phyloP scores from a whole-genome alignment of 148 eudicot genomes.

The Pouteria glomerata region DNA sequence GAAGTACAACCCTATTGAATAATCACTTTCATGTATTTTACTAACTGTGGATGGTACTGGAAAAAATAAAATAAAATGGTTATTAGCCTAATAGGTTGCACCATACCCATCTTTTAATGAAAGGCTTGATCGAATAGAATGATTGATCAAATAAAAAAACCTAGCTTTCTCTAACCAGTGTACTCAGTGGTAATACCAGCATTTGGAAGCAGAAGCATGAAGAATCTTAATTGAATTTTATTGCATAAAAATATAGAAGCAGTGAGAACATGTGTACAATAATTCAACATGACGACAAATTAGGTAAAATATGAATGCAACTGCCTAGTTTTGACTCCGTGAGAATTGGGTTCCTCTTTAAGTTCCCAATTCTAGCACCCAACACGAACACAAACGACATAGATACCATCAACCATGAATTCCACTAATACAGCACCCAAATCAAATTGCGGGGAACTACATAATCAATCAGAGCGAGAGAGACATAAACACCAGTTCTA shows the following conservation, averaged over 20 bases:
- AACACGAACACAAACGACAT: not conserved
- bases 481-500: too few relatives aligned
- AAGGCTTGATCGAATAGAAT: not conserved
- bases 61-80: not conserved
- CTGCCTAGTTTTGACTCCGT: not conserved
- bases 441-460: not conserved
- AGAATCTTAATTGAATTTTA: not conserved
- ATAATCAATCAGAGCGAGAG: not conserved
- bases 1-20: not conserved
- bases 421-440: not conserved
- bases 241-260: too few relatives aligned
- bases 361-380: not conserved
- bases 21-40: not conserved
- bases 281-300: not conserved
- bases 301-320: not conserved
- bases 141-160: not conserved
- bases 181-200: not conserved
- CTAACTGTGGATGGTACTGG: not conserved
- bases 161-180: not conserved
- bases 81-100: not conserved
- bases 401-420: not conserved
- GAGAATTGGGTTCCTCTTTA: not conserved
- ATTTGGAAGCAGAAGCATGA: not conserved
- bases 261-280: not conserved
- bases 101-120: not conserved